Evolutionary conservation across 208 protist genomes (phyloP).

Genomic region (Leishmania gerbilli): DNA sequence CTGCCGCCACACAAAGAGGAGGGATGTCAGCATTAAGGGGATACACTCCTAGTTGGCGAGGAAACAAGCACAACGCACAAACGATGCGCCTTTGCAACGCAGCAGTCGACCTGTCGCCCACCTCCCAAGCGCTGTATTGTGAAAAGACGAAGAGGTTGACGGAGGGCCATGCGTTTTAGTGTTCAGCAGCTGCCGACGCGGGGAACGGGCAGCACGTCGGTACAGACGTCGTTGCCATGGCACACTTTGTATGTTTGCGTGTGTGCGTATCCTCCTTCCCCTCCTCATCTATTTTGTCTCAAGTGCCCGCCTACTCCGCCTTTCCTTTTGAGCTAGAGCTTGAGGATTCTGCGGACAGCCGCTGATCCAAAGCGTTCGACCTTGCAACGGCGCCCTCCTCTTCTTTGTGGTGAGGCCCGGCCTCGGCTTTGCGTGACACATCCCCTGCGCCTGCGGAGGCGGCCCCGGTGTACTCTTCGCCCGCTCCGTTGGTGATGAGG

Average conservation of each 20-base stretch:
- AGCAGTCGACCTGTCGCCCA: neutral
- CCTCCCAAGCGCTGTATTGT: neutral
- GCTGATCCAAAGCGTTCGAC: neutral
- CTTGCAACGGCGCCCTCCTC: neutral
- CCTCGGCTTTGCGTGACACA: neutral
- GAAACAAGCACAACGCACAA: neutral
- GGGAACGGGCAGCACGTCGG: neutral
- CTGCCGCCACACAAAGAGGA: neutral
- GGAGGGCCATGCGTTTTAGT: neutral
- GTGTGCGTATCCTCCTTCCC: neutral
- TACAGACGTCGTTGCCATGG: neutral
- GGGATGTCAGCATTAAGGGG: neutral
- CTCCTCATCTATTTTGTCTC: neutral
- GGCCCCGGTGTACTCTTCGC: neutral
- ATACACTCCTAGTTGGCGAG: neutral
- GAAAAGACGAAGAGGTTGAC: neutral
- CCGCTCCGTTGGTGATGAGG: constrained; percentile 12
- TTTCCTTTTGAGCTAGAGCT: constrained; percentile 8
- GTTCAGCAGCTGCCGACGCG: neutral
- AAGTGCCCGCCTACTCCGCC: neutral
- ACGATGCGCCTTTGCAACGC: neutral
- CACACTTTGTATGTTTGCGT: neutral
- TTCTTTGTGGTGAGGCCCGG: neutral
- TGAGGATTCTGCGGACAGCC: neutral
- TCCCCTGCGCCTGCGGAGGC: neutral